phyloP scores from a whole-genome alignment of 257 asterid species.

The Solanum acaule region DNA sequence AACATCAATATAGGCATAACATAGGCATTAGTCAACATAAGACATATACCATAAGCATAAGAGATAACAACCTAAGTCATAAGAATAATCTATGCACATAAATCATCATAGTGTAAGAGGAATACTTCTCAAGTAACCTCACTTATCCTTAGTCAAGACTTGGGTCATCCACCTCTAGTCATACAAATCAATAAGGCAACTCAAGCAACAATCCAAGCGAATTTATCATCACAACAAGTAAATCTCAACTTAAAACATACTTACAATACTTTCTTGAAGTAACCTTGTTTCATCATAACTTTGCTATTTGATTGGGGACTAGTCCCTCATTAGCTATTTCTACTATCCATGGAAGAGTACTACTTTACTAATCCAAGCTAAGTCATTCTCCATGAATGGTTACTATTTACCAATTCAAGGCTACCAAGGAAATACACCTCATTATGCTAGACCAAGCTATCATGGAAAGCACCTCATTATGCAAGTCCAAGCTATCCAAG shows the following conservation, averaged over 20 bases:
- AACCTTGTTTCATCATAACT: neutral
- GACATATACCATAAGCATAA: no score
- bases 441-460: no score
- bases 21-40: no score
- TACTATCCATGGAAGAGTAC: neutral
- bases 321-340: neutral
- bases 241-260: neutral
- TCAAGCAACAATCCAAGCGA: neutral
- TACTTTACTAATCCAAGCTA: neutral
- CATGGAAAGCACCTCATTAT: neutral
- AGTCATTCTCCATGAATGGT: neutral
- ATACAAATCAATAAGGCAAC: neutral
- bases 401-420: neutral
- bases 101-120: neutral
- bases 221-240: neutral
- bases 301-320: neutral
- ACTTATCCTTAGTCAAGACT: neutral
- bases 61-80: neutral
- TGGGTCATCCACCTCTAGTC: neutral
- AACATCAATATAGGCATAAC: neutral
- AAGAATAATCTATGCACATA: neutral
- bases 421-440: neutral
- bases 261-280: neutral
- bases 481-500: neutral
- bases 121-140: neutral